Evolutionary conservation across 345 rosid genomes (phyloP), one percentile per base, ranked within the genome.

Genomic region (Sisymbrium irio): DNA sequence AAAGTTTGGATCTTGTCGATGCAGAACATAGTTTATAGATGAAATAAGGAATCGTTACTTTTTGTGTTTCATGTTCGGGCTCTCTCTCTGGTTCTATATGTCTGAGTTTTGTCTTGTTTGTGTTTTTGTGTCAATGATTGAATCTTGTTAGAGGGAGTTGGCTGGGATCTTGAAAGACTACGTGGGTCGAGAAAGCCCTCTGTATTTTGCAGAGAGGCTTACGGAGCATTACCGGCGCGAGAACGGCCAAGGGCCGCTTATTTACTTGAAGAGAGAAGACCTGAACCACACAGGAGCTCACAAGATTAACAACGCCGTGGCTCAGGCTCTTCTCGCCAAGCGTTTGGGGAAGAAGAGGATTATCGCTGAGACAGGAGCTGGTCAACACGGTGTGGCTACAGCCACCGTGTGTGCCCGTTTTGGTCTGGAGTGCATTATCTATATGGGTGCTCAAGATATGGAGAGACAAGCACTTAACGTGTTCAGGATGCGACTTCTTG

Each of bases 361-460:
- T 59, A 91, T 95, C 37, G 97, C 97, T 49, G 99, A 92, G 73
- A 92, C 94, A 37, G 97, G 99, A 11, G 98, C 99, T 14, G 97
- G 97, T 74, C 97, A 95, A 77, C 98, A 95, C 20, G 99, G 98
- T 56, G 98, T 95, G 49, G 98, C 97, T 2, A 95, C 99, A 6
- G 97, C 99, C 12, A 90, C 97, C 4, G 98, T 90, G 15, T 95
- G 97, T 60, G 97, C 99, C 0, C 83, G 91, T 73, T 92, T 95
- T 2, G 96, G 92, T 64, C 70, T 95, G 82, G 72, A 78, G 74
- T 95, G 99, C 63, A 79, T 87, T 54, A 81, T 92, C 69, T 95
- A 92, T 49, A 95, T 95, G 97, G 99, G 97, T 53, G 97, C 96
- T 39, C 91, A 90, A 73, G 97, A 95, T 59, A 88, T 95, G 98